These are phyloP conservation scores for Papiliotrema flavescens DNA, from an alignment of 1,284 basidiomycete genomes.

Conservation along the genomic window DNA sequence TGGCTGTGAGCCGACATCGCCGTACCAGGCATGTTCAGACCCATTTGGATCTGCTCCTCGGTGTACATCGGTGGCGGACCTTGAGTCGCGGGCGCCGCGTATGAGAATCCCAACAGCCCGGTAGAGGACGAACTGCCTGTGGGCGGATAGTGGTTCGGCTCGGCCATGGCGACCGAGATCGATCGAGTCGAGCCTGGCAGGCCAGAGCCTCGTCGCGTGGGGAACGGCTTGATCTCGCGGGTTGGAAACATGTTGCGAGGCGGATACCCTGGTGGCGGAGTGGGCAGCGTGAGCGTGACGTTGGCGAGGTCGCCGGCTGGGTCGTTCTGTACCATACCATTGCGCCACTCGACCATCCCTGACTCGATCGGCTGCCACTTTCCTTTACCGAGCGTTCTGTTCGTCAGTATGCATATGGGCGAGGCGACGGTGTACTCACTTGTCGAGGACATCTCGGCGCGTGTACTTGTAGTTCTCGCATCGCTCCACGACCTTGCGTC, in stretches of 20 bases:
- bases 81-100: background rate
- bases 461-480: conserved; percentile 51
- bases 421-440: conserved; percentile 29
- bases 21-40: conserved; percentile 24
- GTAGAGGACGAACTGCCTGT: background rate
- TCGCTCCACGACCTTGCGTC: conserved; percentile 47
- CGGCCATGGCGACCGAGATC: conserved; percentile 21
- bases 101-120: background rate
- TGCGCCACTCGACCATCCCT: conserved; percentile 40
- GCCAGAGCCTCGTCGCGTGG: conserved; percentile 12
- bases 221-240: conserved; percentile 24
- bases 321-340: conserved; percentile 29
- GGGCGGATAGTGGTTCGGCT: conserved; percentile 12
- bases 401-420: conserved; percentile 2
- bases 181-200: conserved; percentile 11
- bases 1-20: background rate
- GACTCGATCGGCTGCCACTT: conserved; percentile 45
- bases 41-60: conserved; percentile 35
- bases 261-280: conserved; percentile 24
- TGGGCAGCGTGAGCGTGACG: conserved; percentile 35
- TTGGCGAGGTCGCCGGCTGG: conserved; percentile 41
- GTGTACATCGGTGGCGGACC: conserved; percentile 31
- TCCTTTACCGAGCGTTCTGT: conserved; percentile 33
- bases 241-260: conserved; percentile 5
- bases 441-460: conserved; percentile 46